Evolutionary conservation across 2,329 filamentous ascomycete genomes (phyloP), one percentile per base, ranked within the genome.

Genomic region (Rhynchosporium graminicola): DNA sequence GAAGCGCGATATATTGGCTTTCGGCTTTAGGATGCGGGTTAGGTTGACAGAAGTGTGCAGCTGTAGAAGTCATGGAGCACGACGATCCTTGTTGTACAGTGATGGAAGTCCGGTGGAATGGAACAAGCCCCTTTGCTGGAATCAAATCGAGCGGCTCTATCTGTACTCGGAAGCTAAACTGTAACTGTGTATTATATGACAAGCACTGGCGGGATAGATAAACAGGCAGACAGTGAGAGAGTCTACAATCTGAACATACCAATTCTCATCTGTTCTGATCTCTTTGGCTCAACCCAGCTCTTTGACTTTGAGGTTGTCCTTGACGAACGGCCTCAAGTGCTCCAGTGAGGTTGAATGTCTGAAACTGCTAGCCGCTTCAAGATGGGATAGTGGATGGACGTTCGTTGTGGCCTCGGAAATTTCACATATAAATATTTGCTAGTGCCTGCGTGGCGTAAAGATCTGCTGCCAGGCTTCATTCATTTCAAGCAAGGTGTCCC

Each of bases 351-450:
- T 64, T 40, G 20, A 58, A 29, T 40, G 51, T 57, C 33, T 64
- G 63, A 65, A 65, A 65, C 61, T 54, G 55, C 36, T 59, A 28
- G 60, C 42, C 38, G 36, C 33, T 26, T 42, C 29, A 10, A 20
- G 36, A 47, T 6, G 31, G 26, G 15, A 42, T 42, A 50, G 55
- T 61, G 59, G 64, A 60, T 65, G 61, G 61, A 60, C 29, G 45
- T 26, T 20, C 15, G 59, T 26, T 57, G 47, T 51, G 50, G 51
- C 46, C 48, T 65, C 64, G 61, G 64, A 63, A 42, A 63, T 62
- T 63, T 64, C 31, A 51, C 20, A 28, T 20, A 20, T 20, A 20
- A 20, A 20, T 40, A 10, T 29, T 42, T 36, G 8, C 40, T 57
- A 59, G 59, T 55, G 55, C 55, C 52, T 48, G 40, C 38, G 52